Base-by-base conservation (phyloP, 1,284 basidiomycete species). In the Boletus semigastroideus region DNA sequence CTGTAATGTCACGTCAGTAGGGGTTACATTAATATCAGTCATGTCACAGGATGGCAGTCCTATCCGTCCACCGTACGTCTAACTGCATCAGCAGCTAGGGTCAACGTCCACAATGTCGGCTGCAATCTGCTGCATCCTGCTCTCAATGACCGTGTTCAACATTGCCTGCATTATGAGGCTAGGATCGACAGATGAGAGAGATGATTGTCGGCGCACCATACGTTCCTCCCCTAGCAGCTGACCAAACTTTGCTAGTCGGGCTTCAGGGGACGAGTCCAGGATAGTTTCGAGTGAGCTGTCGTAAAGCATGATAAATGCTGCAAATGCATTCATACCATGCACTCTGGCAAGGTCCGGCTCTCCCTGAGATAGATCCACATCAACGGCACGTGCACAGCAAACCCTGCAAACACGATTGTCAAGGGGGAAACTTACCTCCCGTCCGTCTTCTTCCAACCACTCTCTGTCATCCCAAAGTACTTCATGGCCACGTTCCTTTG, bases 281-380 rank as follows among this genome's bases (percentile, higher is more conserved):
- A 89, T 80, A 3, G 79, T 73, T 30, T 82, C 75, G 3, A 85
- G 58, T 4, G 72, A 69, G n/a, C 74, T 72, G 54, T 83, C 78
- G 45, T 75, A 80, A 0, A 89, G 69, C 52, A 90, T 76, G 5
- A 84, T 67, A 22, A 78, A 76, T 9, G 87, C 81, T 1, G 80
- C 79, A 62, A 87, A 88, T 4, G 70, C 67, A 56, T 90, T 90
- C 79, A 89, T 83, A 16, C 84, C 82, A 14, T 74, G 68, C 5
- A 79, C 69, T 7, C 63, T 63, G 0, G 78, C 74, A 39, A 90
- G 67, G 57, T 79, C 75, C 13, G 63, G 62, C 58, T 89, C 85
- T 39, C 80, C 82, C 79, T 87, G 62, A 54, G 20, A 54, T 48
- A 22, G 36, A 39, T 40, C 13, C 44, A 47, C 17, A 49, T 52